Percentiles rank a stretch among this genome's conserved stretches.
Conservation (phyloP, 1,284 basidiomycete genomes). For the Microbotryum intermedium region DNA sequence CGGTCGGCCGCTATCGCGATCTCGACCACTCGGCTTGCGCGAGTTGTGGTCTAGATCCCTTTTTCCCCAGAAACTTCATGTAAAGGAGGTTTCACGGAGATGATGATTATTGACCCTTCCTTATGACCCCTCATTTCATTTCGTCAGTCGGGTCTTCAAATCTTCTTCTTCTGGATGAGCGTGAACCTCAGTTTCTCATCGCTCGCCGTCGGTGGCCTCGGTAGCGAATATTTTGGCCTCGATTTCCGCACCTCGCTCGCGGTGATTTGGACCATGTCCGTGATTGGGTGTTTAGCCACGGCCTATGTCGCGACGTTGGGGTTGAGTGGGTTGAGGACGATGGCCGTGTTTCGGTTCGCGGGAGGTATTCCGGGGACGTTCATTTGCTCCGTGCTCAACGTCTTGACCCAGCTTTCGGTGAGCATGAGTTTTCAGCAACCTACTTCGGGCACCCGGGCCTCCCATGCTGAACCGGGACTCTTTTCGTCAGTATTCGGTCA, state of each 20-base stretch:
- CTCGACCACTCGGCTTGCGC: too few relatives aligned
- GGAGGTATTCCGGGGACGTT: slow-evolving; percentile 28
- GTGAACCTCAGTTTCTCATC: slow-evolving; percentile 23
- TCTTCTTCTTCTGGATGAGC: slow-evolving; percentile 21
- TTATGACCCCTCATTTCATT: neutral
- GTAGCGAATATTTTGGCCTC: slow-evolving; percentile 34
- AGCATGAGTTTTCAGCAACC: neutral
- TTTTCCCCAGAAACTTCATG: neutral
- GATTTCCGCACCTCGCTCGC: slow-evolving; percentile 44
- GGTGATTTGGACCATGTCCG: slow-evolving; percentile 39
- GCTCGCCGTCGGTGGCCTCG: slow-evolving; percentile 10
- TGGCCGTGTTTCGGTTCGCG: slow-evolving; percentile 40
- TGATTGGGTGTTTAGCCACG: slow-evolving; percentile 39
- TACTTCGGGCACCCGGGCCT: neutral
- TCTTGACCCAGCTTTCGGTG: slow-evolving; percentile 47
- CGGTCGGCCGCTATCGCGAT: neutral
- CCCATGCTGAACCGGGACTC: slow-evolving; percentile 28
- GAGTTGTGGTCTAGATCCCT: neutral
- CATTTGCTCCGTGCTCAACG: slow-evolving; percentile 53
- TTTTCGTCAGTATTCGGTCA: slow-evolving; percentile 17
- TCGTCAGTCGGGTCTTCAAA: neutral
- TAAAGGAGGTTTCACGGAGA: neutral
- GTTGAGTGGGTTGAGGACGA: slow-evolving; percentile 54
- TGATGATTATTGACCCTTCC: neutral
- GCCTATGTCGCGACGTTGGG: slow-evolving; percentile 56